Base-by-base conservation (phyloP, 1,139 yeast genomes). In the Arxiozyma slooffiae region DNA sequence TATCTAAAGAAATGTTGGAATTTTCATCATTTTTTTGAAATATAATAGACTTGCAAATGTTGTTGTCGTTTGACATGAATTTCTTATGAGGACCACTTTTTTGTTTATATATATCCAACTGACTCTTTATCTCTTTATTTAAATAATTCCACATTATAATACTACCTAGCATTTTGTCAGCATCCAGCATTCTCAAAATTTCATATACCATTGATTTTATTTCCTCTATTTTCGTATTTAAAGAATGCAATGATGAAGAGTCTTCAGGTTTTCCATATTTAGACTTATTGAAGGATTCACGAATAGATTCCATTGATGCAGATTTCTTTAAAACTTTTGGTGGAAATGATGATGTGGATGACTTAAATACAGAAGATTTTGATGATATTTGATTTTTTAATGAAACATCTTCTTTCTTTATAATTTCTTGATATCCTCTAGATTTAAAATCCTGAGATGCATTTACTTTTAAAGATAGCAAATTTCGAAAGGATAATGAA, bases 401-500 rank as follows among this genome's bases (percentile, higher is more conserved):
- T 26, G 17, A 3, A 9, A 14, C n/a, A 14, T 11, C 1, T 23
- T 8, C 14, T 22, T 38, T 41, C 39, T 20, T 39, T 7, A 45
- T 17, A 5, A 30, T 39, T 7, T 45, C 17, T 3, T 42, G 22
- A 30, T 39, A 17, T 22, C 37, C 38, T 8, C 9, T 22, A 7
- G 34, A 16, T 5, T 23, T 41, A 26, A 26, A 11, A 8, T 36
- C 23, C 9, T n/a, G 24, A 17, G 26, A 40, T 5, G 34, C 17
- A 26, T 18, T 22, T 8, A 34, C 48, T 44, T 48, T 51, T 23
- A 47, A 38, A 4, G 47, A 47, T 4, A 49, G 44, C 2, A 51
- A 34, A 26, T 48, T 49, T 22, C 47, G 46, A 8, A 51, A 41
- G 6, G 52, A 49, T 21, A 46, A 22, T 16, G 54, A 50, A 38